Base-by-base conservation (phyloP, 805 yeast genomes). In the Pachysolen tannophilus region DNA sequence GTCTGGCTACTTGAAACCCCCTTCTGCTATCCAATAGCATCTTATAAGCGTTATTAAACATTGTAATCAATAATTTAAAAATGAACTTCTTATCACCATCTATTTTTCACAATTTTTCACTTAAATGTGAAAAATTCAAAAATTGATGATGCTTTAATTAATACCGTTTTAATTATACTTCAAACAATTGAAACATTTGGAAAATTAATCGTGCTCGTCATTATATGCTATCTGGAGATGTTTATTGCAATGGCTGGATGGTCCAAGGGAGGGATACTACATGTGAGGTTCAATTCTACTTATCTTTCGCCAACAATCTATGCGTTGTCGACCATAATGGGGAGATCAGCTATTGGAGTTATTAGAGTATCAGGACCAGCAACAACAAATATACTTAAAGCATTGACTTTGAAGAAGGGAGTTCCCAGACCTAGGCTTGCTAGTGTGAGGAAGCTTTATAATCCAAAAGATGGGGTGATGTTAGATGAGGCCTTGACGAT, bases 261-360 rank as follows among this genome's bases (percentile, higher is more conserved):
- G n/a, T n/a, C n/a, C n/a, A n/a, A n/a, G 3, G 47, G 29, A 11
- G 37, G 32, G 17, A 32, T 19, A 8, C 14, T 8, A 5, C n/a
- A n/a, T n/a, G n/a, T n/a, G n/a, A n/a, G n/a, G n/a, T n/a, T n/a
- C n/a, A n/a, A n/a, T n/a, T n/a, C n/a, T n/a, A 28, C 20, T 27
- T 34, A 32, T 7, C 36, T 33, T 6, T 29, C 48, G 20, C 81
- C 92, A 8, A 92, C 98, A 0, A 78, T 92, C 1, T 92, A 81
- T 61, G 98, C 98, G 0, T 60, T 87, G 13, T 85, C 97, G 0
- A 90, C 97, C 0, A 76, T 82, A 7, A 74, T 82, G 0, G 78
- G 86, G 1, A 67, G 80, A 40, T 72, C 97, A 0, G 98, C 97
- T 0, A 76, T 92, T 17, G 95, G 87, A 0, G 85, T 92, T 1